Percentiles rank a stretch among this genome's conserved stretches.
These are phyloP conservation scores for Ascochyta koolunga DNA, from an alignment of 2,329 filamentous ascomycete genomes.

Conservation along the genomic window DNA sequence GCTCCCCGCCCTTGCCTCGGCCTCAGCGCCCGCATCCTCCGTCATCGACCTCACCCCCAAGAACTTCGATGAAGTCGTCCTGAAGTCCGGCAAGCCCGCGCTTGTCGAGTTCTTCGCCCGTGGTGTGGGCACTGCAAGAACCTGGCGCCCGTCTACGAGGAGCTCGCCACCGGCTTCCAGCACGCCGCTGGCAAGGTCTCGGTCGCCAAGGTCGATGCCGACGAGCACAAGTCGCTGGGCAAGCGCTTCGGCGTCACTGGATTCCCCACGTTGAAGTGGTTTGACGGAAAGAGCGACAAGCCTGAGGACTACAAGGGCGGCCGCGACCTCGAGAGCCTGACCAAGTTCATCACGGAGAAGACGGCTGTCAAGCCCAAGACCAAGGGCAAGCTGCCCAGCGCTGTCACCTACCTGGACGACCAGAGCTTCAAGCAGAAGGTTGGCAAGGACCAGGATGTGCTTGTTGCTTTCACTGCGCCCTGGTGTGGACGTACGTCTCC, in stretches of 20 bases:
- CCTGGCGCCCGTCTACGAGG: conserved; percentile 92
- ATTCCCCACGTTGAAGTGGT: conserved; percentile 97
- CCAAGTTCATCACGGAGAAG: conserved; percentile 82
- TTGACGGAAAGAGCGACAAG: conserved; percentile 89
- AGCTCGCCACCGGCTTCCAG: conserved; percentile 78
- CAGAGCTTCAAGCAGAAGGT: conserved; percentile 76
- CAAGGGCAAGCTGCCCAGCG: conserved; percentile 74
- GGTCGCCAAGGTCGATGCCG: conserved; percentile 96
- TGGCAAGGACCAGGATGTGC: conserved; percentile 84
- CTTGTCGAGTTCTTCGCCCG: conserved; percentile 96
- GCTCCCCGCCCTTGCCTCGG: conserved; percentile 55
- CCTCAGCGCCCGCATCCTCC: conserved; percentile 75
- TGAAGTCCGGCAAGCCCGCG: conserved; percentile 91
- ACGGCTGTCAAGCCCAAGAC: conserved; percentile 80
- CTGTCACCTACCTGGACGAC: conserved; percentile 81
- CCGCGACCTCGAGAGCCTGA: conserved; percentile 84
- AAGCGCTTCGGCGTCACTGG: conserved; percentile 88
- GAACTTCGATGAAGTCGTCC: conserved; percentile 91
- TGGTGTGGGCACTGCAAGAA: conserved; percentile 99
- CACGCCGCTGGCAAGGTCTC: conserved; percentile 76
- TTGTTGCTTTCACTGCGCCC: conserved; percentile 96
- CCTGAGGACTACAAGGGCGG: conserved; percentile 86
- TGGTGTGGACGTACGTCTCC: conserved; percentile 92
- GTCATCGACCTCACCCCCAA: conserved; percentile 87
- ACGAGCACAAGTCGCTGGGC: conserved; percentile 82